Evolutionary conservation across 352 stramenopile genomes (phyloP), one percentile per base, ranked within the genome.

Genomic region (Pythium dissotocum): DNA sequence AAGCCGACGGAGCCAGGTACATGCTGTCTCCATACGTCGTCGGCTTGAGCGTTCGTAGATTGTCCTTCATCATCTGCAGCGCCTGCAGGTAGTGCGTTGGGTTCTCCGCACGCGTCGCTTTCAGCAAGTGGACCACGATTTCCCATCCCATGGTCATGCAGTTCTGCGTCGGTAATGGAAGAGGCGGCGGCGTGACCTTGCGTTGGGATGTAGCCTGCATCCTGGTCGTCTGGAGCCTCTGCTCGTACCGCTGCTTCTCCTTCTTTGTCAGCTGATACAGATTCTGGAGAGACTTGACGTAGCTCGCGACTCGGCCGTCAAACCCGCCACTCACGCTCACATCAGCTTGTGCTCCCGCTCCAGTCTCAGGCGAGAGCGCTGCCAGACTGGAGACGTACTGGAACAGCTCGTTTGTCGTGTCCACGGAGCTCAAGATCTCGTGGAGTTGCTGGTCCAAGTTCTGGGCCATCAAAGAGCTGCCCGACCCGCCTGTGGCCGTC

Each of bases 71-170:
- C 83, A 93, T 89, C 24, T 89, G 75, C 8, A 96, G 68, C 12
- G 88, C 86, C 40, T 75, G 70, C 24, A 88, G 58, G 49, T 96
- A 96, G 60, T 91, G 80, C 16, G 77, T 61, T 8, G 81, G 76
- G 49, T 92, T 92, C 21, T 90, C 84, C 30, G 63, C 73, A 24
- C 77, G 75, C 3, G 88, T 94, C 2, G 88, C 83, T 53, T 81
- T 83, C 12, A 96, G 71, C 58, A 96, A 67, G 36, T 90, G 82
- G 1, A 90, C 68, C 26, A 85, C 85, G 28, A 96, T 71, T 24
- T 94, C 86, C 88, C 88, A 94, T 9, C 88, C 86, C 79, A 96
- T 92, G 4, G 78, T 73, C 72, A 96, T 73, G 60, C 86, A 94
- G 63, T 88, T 94, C 60, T 96, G 86, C 21, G 88, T 96, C 16